These are phyloP conservation scores for Phytophthora foliorum DNA, from an alignment of 352 stramenopile genomes.

Conservation along the genomic window DNA sequence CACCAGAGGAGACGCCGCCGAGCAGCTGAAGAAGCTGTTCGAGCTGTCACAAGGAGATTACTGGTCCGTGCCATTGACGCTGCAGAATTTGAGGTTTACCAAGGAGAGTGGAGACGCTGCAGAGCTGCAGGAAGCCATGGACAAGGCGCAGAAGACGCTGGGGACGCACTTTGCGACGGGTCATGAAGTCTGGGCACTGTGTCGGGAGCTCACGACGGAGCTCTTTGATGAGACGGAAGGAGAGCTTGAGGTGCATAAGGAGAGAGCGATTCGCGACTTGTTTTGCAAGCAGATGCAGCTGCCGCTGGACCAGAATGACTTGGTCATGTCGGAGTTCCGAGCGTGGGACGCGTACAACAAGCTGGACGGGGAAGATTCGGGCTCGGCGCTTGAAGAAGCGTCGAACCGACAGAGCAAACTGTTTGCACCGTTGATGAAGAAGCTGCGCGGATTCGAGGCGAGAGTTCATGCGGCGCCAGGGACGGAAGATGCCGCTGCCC, in stretches of 20 bases:
- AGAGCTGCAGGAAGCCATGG: slow-evolving; percentile 44
- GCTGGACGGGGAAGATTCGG: slow-evolving; percentile 27
- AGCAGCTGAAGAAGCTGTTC: slow-evolving; percentile 43
- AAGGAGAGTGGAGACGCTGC: slow-evolving; percentile 38
- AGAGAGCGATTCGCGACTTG: slow-evolving; percentile 47
- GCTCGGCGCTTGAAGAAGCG: slow-evolving; percentile 36
- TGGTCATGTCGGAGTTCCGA: slow-evolving; percentile 80
- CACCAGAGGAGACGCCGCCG: slow-evolving; percentile 1
- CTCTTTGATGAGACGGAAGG: slow-evolving; percentile 39
- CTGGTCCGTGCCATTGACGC: slow-evolving; percentile 57
- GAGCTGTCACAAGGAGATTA: slow-evolving; percentile 59
- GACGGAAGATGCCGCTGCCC: slow-evolving; percentile 19
- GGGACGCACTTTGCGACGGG: slow-evolving; percentile 65
- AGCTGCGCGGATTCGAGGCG: slow-evolving; percentile 65
- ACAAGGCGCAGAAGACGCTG: slow-evolving; percentile 40
- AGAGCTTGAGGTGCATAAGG: slow-evolving; percentile 37
- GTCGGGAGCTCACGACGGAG: slow-evolving; percentile 53
- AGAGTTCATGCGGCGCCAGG: slow-evolving; percentile 15
- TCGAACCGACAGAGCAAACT: slow-evolving; percentile 48
- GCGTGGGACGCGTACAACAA: slow-evolving; percentile 79
- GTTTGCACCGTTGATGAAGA: slow-evolving; percentile 66
- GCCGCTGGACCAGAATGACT: slow-evolving; percentile 77
- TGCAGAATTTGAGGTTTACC: slow-evolving; percentile 52
- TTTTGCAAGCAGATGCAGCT: slow-evolving; percentile 67
- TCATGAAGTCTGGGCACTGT: slow-evolving; percentile 70